Evolutionary conservation across 305 asterid species (phyloP), one percentile per base, ranked within the genome.

Genomic region (Fraxinus floribunda): DNA sequence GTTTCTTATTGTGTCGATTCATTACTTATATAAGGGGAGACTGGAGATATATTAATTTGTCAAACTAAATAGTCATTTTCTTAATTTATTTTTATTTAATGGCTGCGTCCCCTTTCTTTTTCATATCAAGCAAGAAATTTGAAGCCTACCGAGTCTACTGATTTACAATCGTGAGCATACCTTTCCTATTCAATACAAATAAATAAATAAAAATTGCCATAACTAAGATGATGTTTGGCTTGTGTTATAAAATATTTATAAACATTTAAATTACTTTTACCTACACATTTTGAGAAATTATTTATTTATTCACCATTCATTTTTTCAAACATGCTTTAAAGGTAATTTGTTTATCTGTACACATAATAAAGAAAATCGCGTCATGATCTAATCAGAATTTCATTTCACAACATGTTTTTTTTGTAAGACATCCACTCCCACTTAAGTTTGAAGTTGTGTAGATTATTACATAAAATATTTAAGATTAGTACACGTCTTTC

Each of bases 321-420:
- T 39, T 39, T 8, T 0, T 3, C 16, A 46, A 11, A 3, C 5
- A 3, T 3, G 55, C 55, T 44, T 44, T 44, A 2, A 2, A 35
- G 6, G 1, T 36, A 36, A 5, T 36, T 36, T 55, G 8, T n/a
- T 55, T 24, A n/a, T 55, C 26, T 6, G 3, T 57, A 57, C 9
- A 5, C 68, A 1, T 1, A n/a, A n/a, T 29, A 60, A 9, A 60
- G 70, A 22, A 60, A 60, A 38, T 10, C 82, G 79, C 87, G 86
- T 87, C 87, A 84, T 71, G 72, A 75, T 76, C 83, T 84, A 73
- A 83, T 86, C 86, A 72, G 24, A 64, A 75, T 29, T 44, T 75
- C 80, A 7, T 72, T 41, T 82, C 77, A 49, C 79, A 75, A 62
- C 35, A 15, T 49, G 4, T 41, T 41, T 11, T 4, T 34, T 34